Percentiles rank a stretch among this genome's conserved stretches.
Conservation (phyloP, 2,329 filamentous ascomycete genomes). For the Graphiopsis chlorocephala region DNA sequence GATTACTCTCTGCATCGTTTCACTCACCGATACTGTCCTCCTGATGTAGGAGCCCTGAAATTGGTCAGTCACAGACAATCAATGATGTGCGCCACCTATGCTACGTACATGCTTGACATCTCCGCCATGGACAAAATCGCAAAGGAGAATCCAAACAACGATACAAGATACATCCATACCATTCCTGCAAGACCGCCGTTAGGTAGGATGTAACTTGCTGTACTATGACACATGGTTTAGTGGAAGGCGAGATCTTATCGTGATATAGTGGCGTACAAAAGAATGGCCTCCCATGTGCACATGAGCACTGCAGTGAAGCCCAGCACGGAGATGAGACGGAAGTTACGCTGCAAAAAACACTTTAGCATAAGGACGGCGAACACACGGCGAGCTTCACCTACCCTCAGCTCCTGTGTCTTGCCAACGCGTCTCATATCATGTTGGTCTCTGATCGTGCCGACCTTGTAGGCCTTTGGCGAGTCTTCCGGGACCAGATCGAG, state of each 20-base stretch:
- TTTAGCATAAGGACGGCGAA: background rate
- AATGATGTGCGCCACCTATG: too few species aligned
- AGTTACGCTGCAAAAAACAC: conserved; percentile 21
- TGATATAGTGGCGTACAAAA: conserved; percentile 1
- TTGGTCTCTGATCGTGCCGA: conserved; percentile 9
- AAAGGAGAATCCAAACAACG: conserved; percentile 32
- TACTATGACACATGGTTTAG: conserved; percentile 4
- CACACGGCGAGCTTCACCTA: background rate
- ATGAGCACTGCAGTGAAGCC: conserved; percentile 31
- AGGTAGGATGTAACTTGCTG: conserved; percentile 25
- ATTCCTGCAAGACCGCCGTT: conserved; percentile 33
- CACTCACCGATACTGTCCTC: conserved; percentile 21
- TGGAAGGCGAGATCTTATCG: background rate
- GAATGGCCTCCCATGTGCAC: conserved; percentile 29
- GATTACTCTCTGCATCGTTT: background rate
- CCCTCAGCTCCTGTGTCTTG: conserved; percentile 15
- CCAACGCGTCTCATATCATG: conserved; percentile 16
- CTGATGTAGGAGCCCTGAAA: conserved; percentile 37
- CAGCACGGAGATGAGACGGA: conserved; percentile 27
- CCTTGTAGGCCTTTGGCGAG: conserved; percentile 10
- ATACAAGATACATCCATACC: conserved; percentile 36
- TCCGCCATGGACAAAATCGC: conserved; percentile 33
- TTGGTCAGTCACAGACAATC: background rate
- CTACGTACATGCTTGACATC: conserved; percentile 18
- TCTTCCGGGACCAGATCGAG: background rate